These are phyloP conservation scores for Salix caprea DNA, from an alignment of 345 rosid genomes.

Conservation along the genomic window DNA sequence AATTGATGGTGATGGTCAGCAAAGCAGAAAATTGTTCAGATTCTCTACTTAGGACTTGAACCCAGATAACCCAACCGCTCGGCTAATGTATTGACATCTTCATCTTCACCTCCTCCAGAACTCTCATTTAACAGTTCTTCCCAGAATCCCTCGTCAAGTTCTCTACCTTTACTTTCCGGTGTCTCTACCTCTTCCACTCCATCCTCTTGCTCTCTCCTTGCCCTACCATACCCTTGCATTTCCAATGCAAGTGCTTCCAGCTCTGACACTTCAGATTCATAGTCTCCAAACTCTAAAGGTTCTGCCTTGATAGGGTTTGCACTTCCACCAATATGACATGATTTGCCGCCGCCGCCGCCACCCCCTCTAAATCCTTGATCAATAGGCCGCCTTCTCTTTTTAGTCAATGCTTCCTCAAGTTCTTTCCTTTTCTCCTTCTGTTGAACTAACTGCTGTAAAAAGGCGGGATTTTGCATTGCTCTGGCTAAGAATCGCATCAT, in stretches of 20 bases:
- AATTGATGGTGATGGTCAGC: not conserved
- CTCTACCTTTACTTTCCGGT: slow-evolving; percentile 26
- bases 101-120: slow-evolving; percentile 36
- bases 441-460: slow-evolving; percentile 52
- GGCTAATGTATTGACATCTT: slow-evolving; percentile 41
- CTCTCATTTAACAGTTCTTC: slow-evolving; percentile 37
- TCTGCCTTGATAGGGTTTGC: slow-evolving; percentile 39
- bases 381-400: slow-evolving; percentile 46
- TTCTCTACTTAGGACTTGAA: slow-evolving; percentile 30
- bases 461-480: slow-evolving; percentile 61
- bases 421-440: slow-evolving; percentile 47
- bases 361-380: slow-evolving; percentile 14
- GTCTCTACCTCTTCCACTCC: slow-evolving; percentile 24
- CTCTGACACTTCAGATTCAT: slow-evolving; percentile 50
- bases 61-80: slow-evolving; percentile 47
- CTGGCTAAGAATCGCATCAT: slow-evolving; percentile 82
- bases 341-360: not conserved
- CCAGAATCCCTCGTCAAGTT: slow-evolving; percentile 47
- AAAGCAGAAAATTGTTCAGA: not conserved
- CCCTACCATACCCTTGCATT: slow-evolving; percentile 64
- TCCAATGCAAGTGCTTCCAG: slow-evolving; percentile 81
- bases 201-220: slow-evolving; percentile 26
- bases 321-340: slow-evolving; percentile 9
- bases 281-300: slow-evolving; percentile 39
- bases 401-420: slow-evolving; percentile 46